A percentile compares a stretch with the other conserved stretches of the same genome.
Conservation (phyloP, 257 asterid genomes). For the Scutellaria baicalensis region DNA sequence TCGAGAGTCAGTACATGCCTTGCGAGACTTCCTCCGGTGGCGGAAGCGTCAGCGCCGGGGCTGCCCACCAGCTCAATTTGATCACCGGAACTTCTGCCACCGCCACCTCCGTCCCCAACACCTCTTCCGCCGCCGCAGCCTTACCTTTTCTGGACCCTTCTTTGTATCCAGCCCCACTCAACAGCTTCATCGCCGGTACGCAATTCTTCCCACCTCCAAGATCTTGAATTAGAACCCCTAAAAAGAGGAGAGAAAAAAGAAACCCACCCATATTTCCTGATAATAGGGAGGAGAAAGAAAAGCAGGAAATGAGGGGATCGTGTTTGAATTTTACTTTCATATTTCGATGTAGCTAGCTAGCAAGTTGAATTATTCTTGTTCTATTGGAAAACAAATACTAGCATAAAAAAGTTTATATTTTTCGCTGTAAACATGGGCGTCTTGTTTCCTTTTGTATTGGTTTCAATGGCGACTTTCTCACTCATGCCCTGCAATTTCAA, state of each 20-base stretch:
- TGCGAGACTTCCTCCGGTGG: slow-evolving; percentile 76
- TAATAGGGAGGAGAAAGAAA: neutral
- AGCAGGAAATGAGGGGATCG: slow-evolving; percentile 34
- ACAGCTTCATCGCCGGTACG: slow-evolving; percentile 85
- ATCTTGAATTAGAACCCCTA: slow-evolving; percentile 36
- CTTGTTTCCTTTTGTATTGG: neutral
- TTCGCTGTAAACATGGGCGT: slow-evolving; percentile 12
- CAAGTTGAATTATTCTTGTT: slow-evolving; percentile 19
- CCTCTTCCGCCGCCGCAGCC: slow-evolving; percentile 6
- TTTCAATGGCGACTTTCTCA: neutral
- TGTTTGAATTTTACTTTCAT: slow-evolving; percentile 28
- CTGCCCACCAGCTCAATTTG: slow-evolving; percentile 45
- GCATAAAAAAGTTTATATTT: neutral
- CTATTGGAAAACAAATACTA: neutral
- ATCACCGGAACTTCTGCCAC: slow-evolving; percentile 37
- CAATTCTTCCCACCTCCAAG: slow-evolving; percentile 96
- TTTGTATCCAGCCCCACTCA: slow-evolving; percentile 57
- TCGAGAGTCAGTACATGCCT: slow-evolving; percentile 57
- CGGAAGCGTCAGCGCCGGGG: slow-evolving; percentile 63
- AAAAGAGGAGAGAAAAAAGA: neutral
- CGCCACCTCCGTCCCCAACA: slow-evolving; percentile 23
- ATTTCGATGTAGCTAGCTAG: slow-evolving; percentile 16
- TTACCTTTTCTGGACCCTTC: slow-evolving; percentile 51
- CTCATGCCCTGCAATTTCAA: slow-evolving; percentile 9
- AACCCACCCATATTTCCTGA: neutral